Conservation (phyloP, 495 filamentous ascomycete species). For the Xylaria acuta region DNA sequence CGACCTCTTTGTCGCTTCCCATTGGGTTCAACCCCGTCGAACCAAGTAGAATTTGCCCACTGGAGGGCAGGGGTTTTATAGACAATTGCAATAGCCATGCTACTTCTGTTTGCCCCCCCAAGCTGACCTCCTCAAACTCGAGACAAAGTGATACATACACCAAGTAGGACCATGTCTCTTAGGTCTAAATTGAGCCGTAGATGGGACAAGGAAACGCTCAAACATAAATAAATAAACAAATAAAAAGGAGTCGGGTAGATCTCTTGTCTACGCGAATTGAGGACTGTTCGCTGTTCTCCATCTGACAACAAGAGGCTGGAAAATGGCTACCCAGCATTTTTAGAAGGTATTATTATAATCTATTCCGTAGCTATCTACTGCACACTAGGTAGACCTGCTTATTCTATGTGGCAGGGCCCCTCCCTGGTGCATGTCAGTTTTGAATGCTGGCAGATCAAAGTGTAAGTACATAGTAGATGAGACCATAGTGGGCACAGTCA, state of each 20-base stretch:
- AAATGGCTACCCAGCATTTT: background rate
- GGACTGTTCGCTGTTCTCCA: background rate
- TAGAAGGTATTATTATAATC: background rate
- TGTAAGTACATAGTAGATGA: no score
- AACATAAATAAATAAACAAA: no score
- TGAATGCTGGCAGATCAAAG: background rate
- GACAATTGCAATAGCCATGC: slow-evolving; percentile 19
- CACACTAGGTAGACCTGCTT: background rate
- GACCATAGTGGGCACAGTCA: background rate
- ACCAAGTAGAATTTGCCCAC: slow-evolving; percentile 1
- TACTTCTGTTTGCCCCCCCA: slow-evolving; percentile 10
- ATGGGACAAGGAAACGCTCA: no score
- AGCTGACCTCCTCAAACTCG: background rate
- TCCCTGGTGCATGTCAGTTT: background rate
- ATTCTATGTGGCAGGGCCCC: background rate
- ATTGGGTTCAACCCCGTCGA: slow-evolving; percentile 6
- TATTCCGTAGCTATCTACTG: background rate
- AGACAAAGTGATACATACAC: background rate
- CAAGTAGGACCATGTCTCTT: background rate
- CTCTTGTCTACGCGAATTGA: background rate
- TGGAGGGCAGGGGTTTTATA: slow-evolving; percentile 15
- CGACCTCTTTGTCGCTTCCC: slow-evolving; percentile 28
- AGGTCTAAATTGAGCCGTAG: background rate
- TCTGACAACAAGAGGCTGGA: background rate
- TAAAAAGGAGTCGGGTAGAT: background rate